A percentile compares a stretch with the other conserved stretches of the same genome.
Evolutionary conservation across 2,329 filamentous ascomycete species (phyloP).

Genomic region (Aspergillus sp.): DNA sequence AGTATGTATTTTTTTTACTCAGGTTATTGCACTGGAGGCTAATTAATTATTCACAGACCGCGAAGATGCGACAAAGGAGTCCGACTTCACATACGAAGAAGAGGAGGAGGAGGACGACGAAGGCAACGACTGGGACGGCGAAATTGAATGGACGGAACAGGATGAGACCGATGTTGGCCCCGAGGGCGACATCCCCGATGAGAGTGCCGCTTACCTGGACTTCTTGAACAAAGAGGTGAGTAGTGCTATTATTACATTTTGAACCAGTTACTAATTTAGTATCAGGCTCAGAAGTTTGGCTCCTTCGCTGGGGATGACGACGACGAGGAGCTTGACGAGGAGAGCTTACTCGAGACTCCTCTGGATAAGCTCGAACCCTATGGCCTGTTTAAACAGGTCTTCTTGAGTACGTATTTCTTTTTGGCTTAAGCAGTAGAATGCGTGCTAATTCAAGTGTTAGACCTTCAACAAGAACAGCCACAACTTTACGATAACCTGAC

Average conservation of each 20-base stretch:
- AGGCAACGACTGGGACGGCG: slow-evolving; percentile 78
- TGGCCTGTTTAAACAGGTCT: slow-evolving; percentile 76
- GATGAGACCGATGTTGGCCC: slow-evolving; percentile 62
- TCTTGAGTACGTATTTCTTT: slow-evolving; percentile 67
- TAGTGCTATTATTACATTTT: not conserved
- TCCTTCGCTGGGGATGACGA: slow-evolving; percentile 73
- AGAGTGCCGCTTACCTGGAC: slow-evolving; percentile 90
- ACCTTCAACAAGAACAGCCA: slow-evolving; percentile 85
- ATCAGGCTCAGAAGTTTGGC: slow-evolving; percentile 78
- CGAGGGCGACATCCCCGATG: slow-evolving; percentile 73
- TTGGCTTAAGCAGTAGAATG: not conserved
- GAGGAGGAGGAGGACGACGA: slow-evolving; percentile 76
- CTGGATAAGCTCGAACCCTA: slow-evolving; percentile 96
- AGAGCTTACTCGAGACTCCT: slow-evolving; percentile 86
- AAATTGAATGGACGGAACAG: slow-evolving; percentile 67
- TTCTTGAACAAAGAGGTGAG: slow-evolving; percentile 88
- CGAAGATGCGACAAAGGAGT: slow-evolving; percentile 86
- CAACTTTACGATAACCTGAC: slow-evolving; percentile 82
- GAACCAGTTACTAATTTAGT: slow-evolving; percentile 14
- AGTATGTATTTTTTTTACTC: slow-evolving; percentile 53
- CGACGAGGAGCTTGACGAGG: slow-evolving; percentile 89
- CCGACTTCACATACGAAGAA: slow-evolving; percentile 75
- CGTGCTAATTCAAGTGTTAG: slow-evolving; percentile 50
- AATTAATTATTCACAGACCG: slow-evolving; percentile 58
- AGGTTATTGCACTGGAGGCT: not conserved